These are phyloP conservation scores for Venturia oleaginea DNA, from an alignment of 2,329 filamentous ascomycete species.

Conservation along the genomic window DNA sequence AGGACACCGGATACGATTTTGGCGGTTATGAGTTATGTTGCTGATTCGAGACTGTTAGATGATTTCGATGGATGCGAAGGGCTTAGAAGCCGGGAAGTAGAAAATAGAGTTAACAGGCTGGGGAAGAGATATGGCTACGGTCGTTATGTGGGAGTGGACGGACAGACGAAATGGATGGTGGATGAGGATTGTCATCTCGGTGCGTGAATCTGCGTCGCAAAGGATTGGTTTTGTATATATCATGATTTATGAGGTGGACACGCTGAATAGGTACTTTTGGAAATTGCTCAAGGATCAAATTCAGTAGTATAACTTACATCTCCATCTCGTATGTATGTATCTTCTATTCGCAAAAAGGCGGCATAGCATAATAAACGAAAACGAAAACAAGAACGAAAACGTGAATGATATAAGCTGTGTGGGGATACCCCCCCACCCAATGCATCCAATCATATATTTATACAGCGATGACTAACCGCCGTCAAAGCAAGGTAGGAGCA, in stretches of 20 bases:
- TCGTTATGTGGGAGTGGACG: constrained; percentile 5
- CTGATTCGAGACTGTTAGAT: constrained; percentile 7
- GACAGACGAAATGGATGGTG: constrained; percentile 10
- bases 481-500: too few species aligned
- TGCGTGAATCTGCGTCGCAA: background rate
- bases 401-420: too few species aligned
- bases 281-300: too few species aligned
- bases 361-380: too few species aligned
- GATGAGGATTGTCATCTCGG: constrained; percentile 12
- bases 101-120: constrained; percentile 2
- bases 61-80: constrained; percentile 14
- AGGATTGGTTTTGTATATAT: background rate
- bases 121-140: constrained; percentile 15
- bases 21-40: constrained; percentile 14
- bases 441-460: too few species aligned
- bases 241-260: background rate
- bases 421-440: too few species aligned
- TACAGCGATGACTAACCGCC: too few species aligned
- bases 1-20: constrained; percentile 15
- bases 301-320: too few species aligned
- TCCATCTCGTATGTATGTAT: too few species aligned
- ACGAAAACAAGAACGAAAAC: too few species aligned
- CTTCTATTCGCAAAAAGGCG: too few species aligned
- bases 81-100: background rate
- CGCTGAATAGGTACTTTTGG: too few species aligned